Percentiles rank a stretch among this genome's conserved stretches.
Evolutionary conservation across 1,284 basidiomycete genomes (phyloP).

Genomic region (Leccinum subrobustum): DNA sequence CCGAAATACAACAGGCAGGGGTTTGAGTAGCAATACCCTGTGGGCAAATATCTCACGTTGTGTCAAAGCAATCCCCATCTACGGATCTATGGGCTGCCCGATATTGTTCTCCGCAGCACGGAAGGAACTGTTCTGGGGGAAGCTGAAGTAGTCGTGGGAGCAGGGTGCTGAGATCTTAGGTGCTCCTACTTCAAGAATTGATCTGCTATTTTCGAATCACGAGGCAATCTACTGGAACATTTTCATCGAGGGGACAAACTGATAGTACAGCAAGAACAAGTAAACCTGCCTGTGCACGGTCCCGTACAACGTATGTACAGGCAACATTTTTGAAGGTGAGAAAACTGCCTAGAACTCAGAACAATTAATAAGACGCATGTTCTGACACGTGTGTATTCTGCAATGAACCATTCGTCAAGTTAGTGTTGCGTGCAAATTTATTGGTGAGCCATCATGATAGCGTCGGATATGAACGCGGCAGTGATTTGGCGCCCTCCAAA

Average conservation of each 20-base stretch:
- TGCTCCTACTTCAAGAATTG: constrained; percentile 21
- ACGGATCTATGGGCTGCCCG: background rate
- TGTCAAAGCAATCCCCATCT: constrained; percentile 13
- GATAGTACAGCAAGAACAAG: constrained; percentile 31
- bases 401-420: constrained; percentile 30
- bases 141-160: constrained; percentile 1
- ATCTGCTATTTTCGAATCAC: constrained; percentile 20
- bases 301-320: constrained; percentile 35
- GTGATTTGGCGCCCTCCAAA: constrained; percentile 89
- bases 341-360: constrained; percentile 33
- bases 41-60: constrained; percentile 2
- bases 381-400: constrained; percentile 25
- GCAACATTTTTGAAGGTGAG: constrained; percentile 31
- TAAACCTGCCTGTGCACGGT: constrained; percentile 36
- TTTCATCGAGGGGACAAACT: constrained; percentile 29
- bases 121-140: background rate
- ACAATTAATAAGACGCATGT: constrained; percentile 30
- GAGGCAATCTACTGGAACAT: constrained; percentile 33
- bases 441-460: constrained; percentile 90
- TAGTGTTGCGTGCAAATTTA: constrained; percentile 36
- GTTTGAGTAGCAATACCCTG: constrained; percentile 3
- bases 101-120: background rate
- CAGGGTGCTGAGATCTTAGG: constrained; percentile 7
- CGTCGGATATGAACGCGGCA: constrained; percentile 85
- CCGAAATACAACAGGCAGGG: constrained; percentile 10